Percentiles rank a stretch among this genome's conserved stretches.
Conservation (phyloP, 148 eudicot species). For the Rheum nobile region DNA sequence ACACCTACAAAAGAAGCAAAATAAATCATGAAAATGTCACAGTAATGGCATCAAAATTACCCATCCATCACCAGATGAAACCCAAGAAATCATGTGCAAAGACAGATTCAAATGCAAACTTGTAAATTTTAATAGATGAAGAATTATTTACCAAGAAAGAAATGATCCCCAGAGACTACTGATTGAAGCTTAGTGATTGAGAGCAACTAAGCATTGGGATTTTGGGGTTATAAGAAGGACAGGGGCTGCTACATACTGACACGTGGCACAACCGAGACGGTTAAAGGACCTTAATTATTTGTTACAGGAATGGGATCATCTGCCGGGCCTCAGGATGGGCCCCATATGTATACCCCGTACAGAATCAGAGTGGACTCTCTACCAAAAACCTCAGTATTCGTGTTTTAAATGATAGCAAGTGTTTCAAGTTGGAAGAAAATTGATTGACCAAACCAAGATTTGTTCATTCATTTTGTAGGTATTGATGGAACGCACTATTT, state of each 20-base stretch:
- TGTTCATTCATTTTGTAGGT: neutral
- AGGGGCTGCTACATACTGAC: neutral
- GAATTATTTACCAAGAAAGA: neutral
- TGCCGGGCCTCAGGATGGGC: neutral
- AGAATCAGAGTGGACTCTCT: neutral
- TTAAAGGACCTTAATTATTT: neutral
- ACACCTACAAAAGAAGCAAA: neutral
- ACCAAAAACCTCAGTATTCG: neutral
- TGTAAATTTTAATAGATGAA: neutral
- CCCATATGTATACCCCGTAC: neutral
- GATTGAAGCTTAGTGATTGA: neutral
- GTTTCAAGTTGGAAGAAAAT: too few relatives aligned
- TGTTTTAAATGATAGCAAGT: too few relatives aligned
- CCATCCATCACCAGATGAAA: neutral
- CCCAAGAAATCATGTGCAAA: neutral
- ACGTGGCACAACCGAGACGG: constrained; percentile 1
- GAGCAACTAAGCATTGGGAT: neutral
- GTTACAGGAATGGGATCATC: neutral
- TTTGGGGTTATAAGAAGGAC: constrained; percentile 1
- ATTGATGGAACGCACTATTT: too few relatives aligned
- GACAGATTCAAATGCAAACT: neutral
- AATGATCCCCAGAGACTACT: neutral
- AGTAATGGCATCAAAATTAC: neutral
- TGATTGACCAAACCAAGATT: neutral
- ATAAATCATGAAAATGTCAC: neutral